Evolutionary conservation across 1,139 yeast genomes (phyloP).

Genomic region (Martiniozyma asiatica): DNA sequence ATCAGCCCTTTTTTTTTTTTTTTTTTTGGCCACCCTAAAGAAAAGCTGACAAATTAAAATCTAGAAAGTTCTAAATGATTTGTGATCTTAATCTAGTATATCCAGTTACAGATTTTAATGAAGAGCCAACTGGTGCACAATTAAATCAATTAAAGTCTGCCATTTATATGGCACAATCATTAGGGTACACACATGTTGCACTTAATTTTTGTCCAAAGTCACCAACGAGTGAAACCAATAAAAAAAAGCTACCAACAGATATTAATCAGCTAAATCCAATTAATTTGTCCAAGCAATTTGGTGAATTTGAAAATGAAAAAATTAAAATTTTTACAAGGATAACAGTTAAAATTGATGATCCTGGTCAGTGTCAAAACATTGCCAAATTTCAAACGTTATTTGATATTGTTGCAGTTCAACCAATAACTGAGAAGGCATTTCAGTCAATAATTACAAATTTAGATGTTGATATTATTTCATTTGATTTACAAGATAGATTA

Average conservation of each 20-base stretch:
- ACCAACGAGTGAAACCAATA: conserved; percentile 23
- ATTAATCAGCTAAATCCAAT: conserved; percentile 29
- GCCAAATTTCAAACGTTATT: conserved; percentile 50
- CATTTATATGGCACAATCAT: conserved; percentile 40
- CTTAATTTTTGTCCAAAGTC: conserved; percentile 53
- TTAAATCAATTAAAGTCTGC: conserved; percentile 34
- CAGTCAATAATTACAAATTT: conserved; percentile 61
- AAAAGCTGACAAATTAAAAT: no score
- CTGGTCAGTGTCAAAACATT: conserved; percentile 63
- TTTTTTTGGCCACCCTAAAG: no score
- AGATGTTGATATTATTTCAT: conserved; percentile 70
- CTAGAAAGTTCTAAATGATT: conserved; percentile 25
- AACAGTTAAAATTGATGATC: conserved; percentile 66
- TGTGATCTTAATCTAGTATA: conserved; percentile 76
- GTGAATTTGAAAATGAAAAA: conserved; percentile 27
- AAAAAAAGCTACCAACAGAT: conserved; percentile 36
- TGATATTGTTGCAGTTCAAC: conserved; percentile 76
- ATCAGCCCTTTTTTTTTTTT: no score
- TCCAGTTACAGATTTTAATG: conserved; percentile 47
- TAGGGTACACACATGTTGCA: conserved; percentile 69
- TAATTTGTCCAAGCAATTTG: conserved; percentile 17
- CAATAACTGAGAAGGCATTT: conserved; percentile 67
- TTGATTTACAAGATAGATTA: conserved; percentile 52
- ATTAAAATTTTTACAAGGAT: conserved; percentile 57
- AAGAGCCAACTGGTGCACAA: conserved; percentile 30